Percentiles rank a stretch among this genome's conserved stretches.
These are phyloP conservation scores for Myrmaecium sp. DNA, from an alignment of 2,329 filamentous ascomycete species.

Conservation along the genomic window DNA sequence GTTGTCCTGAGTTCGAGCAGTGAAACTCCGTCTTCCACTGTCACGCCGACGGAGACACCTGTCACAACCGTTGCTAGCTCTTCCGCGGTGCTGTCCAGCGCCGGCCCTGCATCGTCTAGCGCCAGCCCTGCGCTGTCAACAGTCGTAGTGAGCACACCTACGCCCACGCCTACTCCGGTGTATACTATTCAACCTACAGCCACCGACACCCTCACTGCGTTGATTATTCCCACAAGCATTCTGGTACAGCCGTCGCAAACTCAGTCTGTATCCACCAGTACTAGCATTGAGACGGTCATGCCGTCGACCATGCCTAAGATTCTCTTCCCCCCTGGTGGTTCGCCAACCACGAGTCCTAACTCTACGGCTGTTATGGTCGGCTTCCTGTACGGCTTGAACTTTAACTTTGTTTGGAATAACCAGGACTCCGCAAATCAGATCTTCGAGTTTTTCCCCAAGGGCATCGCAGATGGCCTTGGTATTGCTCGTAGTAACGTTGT, in stretches of 20 bases:
- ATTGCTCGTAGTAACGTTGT: conserved; percentile 33
- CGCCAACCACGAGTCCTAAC: conserved; percentile 41
- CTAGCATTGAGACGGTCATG: conserved; percentile 35
- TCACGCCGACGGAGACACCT: conserved; percentile 5
- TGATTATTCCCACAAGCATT: conserved; percentile 44
- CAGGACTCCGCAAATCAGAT: conserved; percentile 66
- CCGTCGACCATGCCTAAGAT: conserved; percentile 54
- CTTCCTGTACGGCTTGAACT: conserved; percentile 68
- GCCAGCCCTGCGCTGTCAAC: too few relatives aligned
- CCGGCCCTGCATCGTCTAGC: too few relatives aligned
- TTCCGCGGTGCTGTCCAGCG: too few relatives aligned
- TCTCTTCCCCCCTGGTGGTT: conserved; percentile 51
- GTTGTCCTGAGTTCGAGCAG: conserved; percentile 1
- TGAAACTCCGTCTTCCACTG: conserved; percentile 2
- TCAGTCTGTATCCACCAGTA: conserved; percentile 26
- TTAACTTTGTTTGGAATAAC: conserved; percentile 59
- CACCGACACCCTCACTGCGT: conserved; percentile 26
- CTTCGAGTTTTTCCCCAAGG: conserved; percentile 58
- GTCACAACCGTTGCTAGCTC: conserved; percentile 4
- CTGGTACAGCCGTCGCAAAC: conserved; percentile 36
- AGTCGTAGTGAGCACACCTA: conserved; percentile 7
- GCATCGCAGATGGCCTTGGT: conserved; percentile 48
- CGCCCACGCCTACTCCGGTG: conserved; percentile 15
- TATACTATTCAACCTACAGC: conserved; percentile 29
- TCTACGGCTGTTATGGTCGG: conserved; percentile 66